Evolutionary conservation across 1,139 yeast species (phyloP).

Genomic region (Candida sp.): DNA sequence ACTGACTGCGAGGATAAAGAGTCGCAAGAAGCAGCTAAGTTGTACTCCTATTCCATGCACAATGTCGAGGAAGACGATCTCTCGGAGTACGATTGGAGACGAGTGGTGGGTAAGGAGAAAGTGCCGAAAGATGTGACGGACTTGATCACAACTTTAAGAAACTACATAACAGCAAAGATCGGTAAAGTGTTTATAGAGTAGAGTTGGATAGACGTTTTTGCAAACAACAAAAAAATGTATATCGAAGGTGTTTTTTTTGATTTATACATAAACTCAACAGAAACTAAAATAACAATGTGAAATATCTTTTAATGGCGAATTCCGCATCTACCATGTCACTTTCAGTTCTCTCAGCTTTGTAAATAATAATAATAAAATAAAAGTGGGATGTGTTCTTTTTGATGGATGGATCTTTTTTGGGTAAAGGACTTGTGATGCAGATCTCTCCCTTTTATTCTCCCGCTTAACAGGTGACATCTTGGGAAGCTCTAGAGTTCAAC

Average conservation of each 20-base stretch:
- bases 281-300: neutral
- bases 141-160: slow-evolving; percentile 29
- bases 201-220: neutral
- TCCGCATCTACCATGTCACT: neutral
- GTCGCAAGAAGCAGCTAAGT: slow-evolving; percentile 30
- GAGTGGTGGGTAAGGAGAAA: slow-evolving; percentile 18
- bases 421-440: neutral
- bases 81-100: slow-evolving; percentile 40
- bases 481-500: slow-evolving; percentile 96
- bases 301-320: neutral
- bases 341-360: neutral
- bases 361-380: no score
- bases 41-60: slow-evolving; percentile 34
- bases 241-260: neutral
- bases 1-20: slow-evolving; percentile 26
- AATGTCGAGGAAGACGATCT: slow-evolving; percentile 21
- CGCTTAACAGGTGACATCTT: slow-evolving; percentile 79
- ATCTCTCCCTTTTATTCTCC: neutral
- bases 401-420: neutral
- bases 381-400: neutral
- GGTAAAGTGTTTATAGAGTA: slow-evolving; percentile 40
- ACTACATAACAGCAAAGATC: slow-evolving; percentile 36
- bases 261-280: neutral
- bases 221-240: slow-evolving; percentile 2
- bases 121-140: slow-evolving; percentile 26